Evolutionary conservation across 306 rosid genomes (phyloP), one percentile per base, ranked within the genome.

Genomic region (Quercus aquifolioides): DNA sequence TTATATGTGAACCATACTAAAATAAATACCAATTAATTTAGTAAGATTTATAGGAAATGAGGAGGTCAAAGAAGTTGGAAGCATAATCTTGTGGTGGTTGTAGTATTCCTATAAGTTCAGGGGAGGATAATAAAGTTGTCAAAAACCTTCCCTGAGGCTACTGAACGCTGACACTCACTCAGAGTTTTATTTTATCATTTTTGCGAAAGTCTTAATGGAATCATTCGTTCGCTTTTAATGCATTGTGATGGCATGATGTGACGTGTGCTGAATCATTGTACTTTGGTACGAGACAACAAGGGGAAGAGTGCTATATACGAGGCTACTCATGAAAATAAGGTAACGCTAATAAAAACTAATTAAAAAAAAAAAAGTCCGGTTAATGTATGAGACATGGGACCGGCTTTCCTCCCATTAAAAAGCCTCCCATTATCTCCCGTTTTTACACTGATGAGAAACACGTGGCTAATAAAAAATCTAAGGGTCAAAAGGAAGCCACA

Each of bases 141-240:
- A 81, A 83, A 75, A 74, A 75, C 52, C 57, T 54, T 55, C 63
- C 55, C 67, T 69, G 60, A 65, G 64, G 25, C 69, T 55, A 63
- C 76, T 64, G 80, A 76, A 11, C 78, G 21, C 81, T 51, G 76
- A 82, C 81, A 19, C 78, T 56, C 75, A 84, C 84, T 71, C 83
- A 78, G 82, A 88, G 86, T 74, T 80, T 83, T 58, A 78, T 85
- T 92, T 84, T 83, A 84, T 84, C 89, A 85, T 92, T 87, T 82
- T 63, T 81, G 86, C 43, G 79, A 83, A 90, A 81, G 71, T 85
- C 89, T 83, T 85, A 78, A 86, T 64, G 90, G 93, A 92, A 92
- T 90, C 90, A 90, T 92, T 87, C 97, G 84, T 84, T 92, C 68
- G 86, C 88, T 88, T 87, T 91, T 84, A 76, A 85, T 76, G 79